Conservation (phyloP, 495 filamentous ascomycete species). For the Bombardia bombarda region DNA sequence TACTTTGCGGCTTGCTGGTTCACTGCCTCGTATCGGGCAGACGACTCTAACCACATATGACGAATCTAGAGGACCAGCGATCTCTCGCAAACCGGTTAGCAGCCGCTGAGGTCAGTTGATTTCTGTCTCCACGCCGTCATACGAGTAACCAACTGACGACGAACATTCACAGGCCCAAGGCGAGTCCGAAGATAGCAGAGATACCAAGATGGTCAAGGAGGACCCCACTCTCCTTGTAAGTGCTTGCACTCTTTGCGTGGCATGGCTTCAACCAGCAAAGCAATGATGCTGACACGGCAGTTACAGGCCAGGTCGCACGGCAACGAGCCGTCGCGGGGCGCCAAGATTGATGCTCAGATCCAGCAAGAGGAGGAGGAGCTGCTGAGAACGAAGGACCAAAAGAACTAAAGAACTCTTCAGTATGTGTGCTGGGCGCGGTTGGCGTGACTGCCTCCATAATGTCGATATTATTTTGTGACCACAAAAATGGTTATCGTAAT, state of each 20-base stretch:
- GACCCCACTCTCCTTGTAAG: constrained; percentile 63
- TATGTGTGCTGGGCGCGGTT: too few species aligned
- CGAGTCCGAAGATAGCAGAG: constrained; percentile 31
- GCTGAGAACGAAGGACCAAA: constrained; percentile 51
- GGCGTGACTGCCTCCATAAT: too few species aligned
- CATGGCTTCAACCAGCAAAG: too few species aligned
- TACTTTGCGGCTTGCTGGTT: too few species aligned
- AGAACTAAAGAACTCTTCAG: too few species aligned
- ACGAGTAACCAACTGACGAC: background rate
- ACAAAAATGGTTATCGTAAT: too few species aligned
- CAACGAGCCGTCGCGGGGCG: constrained; percentile 62
- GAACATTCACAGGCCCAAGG: background rate
- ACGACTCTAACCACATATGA: too few species aligned
- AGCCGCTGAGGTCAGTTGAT: constrained; percentile 41
- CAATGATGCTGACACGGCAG: too few species aligned
- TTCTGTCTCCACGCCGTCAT: background rate
- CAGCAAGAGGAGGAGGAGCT: constrained; percentile 61
- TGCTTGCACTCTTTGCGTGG: background rate
- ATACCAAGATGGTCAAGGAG: constrained; percentile 52
- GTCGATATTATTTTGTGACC: too few species aligned
- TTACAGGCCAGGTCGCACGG: constrained; percentile 60
- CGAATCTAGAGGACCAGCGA: constrained; percentile 61
- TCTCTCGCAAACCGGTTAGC: constrained; percentile 72
- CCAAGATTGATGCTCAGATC: constrained; percentile 62
- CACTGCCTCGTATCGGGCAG: too few species aligned